Percentiles rank a stretch among this genome's conserved stretches.
These are phyloP conservation scores for Chytriomyces sp. DNA, from an alignment of 192 early-diverging fungal species.

Conservation along the genomic window DNA sequence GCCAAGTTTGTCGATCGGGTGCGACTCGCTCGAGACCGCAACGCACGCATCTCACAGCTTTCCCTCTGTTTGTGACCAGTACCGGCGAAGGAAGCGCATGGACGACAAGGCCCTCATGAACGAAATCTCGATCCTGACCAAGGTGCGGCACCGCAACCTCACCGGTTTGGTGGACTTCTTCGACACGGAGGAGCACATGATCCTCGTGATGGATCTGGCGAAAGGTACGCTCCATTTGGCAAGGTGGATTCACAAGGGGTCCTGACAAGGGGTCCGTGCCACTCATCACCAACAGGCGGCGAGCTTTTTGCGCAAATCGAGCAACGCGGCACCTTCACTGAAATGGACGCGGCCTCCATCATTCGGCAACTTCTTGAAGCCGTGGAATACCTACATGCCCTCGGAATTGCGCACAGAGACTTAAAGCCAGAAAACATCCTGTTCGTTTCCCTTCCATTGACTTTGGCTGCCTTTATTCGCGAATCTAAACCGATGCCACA, in stretches of 20 bases:
- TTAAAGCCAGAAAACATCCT: slow-evolving; percentile 63
- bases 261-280: background rate
- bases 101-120: slow-evolving; percentile 62
- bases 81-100: slow-evolving; percentile 22
- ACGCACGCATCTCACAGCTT: background rate
- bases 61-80: too few relatives aligned
- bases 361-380: slow-evolving; percentile 50
- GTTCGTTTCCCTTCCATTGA: background rate
- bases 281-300: slow-evolving; percentile 45
- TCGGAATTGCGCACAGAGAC: slow-evolving; percentile 52
- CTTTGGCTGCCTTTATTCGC: background rate
- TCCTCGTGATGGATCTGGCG: slow-evolving; percentile 55
- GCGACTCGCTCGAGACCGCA: slow-evolving; percentile 27
- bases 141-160: slow-evolving; percentile 53
- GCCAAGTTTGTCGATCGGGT: slow-evolving; percentile 76
- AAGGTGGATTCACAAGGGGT: background rate
- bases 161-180: slow-evolving; percentile 46
- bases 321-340: slow-evolving; percentile 50
- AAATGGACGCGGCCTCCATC: slow-evolving; percentile 51
- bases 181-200: slow-evolving; percentile 40
- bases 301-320: slow-evolving; percentile 62
- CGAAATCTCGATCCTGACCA: slow-evolving; percentile 72
- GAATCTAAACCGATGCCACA: background rate
- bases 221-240: slow-evolving; percentile 30
- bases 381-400: slow-evolving; percentile 52